Evolutionary conservation across 2,329 filamentous ascomycete genomes (phyloP), one percentile per base, ranked within the genome.

Genomic region (Sporothrix phasma): DNA sequence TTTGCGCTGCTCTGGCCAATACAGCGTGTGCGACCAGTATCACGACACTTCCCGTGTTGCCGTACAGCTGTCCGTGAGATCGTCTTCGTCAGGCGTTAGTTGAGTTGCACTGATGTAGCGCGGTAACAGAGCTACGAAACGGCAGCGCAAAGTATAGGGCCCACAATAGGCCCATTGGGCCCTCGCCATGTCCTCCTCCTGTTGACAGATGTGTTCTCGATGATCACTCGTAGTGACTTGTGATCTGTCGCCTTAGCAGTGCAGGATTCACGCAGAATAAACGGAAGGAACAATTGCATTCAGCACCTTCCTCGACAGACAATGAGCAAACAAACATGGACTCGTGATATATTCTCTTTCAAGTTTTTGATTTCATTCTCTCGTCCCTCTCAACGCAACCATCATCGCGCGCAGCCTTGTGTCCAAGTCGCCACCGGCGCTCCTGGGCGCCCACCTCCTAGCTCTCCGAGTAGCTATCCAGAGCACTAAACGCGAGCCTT

Each of bases 241-340:
- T 26, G 54, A 58, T 4, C 19, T n/a, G 37, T 58, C 54, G 19
- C 54, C 34, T 22, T n/a, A n/a, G n/a, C n/a, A n/a, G n/a, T n/a
- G 11, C 11, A 10, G 43, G n/a, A 58, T 43, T 19, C 31, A 10
- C 19, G 19, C n/a, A 11, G 11, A 39, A 39, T 24, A 58, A 22
- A 39, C 11, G 54, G 37, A 24, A 47, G 58, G 41, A 61, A 61
- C 58, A 61, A 61, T 61, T 29, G 29, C n/a, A 56, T 47, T 61
- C 43, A 31, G 6, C 26, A 15, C 29, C n/a, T 61, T 37, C 29
- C 59, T 61, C 43, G 29, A 24, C 43, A 56, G 13, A 56, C 51
- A 56, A 39, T 39, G 47, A 31, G 11, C 19, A 39, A 37, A 13
- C 31, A 34, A 11, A 51, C 26, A 37, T 34, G 2, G 29, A 26